Conservation (phyloP, 345 rosid species). For the Aegle marmelos region DNA sequence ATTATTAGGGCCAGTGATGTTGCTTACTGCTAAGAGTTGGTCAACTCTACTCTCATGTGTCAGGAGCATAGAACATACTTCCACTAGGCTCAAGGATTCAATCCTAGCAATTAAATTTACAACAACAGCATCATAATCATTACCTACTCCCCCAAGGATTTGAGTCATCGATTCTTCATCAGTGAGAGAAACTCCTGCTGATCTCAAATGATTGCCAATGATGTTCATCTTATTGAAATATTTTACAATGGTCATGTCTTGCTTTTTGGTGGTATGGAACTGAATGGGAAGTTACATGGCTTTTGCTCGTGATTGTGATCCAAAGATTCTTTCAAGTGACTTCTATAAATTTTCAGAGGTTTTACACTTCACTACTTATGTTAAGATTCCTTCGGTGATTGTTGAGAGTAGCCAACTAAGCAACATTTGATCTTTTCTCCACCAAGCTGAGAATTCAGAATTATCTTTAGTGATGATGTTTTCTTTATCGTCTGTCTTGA, state of each 20-base stretch:
- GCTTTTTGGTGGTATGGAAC: not conserved
- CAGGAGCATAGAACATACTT: no score
- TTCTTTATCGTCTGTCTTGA: not conserved
- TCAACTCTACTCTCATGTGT: no score
- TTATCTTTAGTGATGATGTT: not conserved
- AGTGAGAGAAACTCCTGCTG: not conserved
- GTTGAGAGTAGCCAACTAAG: not conserved
- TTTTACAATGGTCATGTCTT: not conserved
- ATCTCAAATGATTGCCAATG: not conserved
- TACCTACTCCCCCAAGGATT: not conserved
- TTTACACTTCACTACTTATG: not conserved
- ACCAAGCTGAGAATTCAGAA: not conserved
- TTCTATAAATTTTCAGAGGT: not conserved
- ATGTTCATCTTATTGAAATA: not conserved
- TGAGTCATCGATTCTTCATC: not conserved
- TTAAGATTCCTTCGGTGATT: not conserved
- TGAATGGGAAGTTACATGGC: not conserved
- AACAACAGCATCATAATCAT: not conserved
- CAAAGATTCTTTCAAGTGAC: not conserved
- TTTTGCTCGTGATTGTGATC: not conserved
- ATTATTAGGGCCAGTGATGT: no score
- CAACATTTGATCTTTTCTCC: not conserved
- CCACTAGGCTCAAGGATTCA: not conserved
- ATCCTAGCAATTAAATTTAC: not conserved
- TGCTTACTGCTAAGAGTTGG: no score